Conservation (phyloP, 2,329 filamentous ascomycete species). For the Allantophomopsis cytisporea region DNA sequence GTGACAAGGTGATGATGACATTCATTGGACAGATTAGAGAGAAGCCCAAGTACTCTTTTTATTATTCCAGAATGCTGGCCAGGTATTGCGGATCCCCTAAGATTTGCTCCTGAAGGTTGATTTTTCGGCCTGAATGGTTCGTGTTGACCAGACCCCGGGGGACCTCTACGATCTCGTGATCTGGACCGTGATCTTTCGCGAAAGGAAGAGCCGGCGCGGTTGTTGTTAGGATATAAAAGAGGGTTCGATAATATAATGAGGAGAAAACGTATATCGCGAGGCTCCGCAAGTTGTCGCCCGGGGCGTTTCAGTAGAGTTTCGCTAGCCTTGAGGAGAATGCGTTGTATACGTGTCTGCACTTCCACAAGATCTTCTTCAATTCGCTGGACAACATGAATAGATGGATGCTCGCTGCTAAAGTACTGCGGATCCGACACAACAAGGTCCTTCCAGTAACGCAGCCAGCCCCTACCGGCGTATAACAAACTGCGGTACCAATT, state of each 20-base stretch:
- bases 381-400: slow-evolving; percentile 17
- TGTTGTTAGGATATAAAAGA: slow-evolving; percentile 40
- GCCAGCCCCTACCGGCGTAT: slow-evolving; percentile 57
- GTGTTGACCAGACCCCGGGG: neutral
- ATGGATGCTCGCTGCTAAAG: slow-evolving; percentile 7
- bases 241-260: slow-evolving; percentile 72
- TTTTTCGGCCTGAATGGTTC: neutral
- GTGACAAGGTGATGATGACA: slow-evolving; percentile 66
- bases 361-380: slow-evolving; percentile 38
- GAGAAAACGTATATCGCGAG: slow-evolving; percentile 63
- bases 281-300: slow-evolving; percentile 50
- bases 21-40: slow-evolving; percentile 61
- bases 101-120: slow-evolving; percentile 5
- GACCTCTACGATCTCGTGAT: slow-evolving; percentile 11
- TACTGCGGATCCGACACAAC: slow-evolving; percentile 15
- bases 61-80: slow-evolving; percentile 72
- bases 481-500: slow-evolving; percentile 65
- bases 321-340: slow-evolving; percentile 60
- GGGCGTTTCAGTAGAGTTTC: slow-evolving; percentile 74
- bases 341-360: slow-evolving; percentile 56
- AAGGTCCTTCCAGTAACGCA: slow-evolving; percentile 40
- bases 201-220: slow-evolving; percentile 3
- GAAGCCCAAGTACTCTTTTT: slow-evolving; percentile 69
- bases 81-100: slow-evolving; percentile 21
- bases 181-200: slow-evolving; percentile 6